phyloP scores from a whole-genome alignment of 2,329 filamentous ascomycete species.

The Endocalyx cinctus region DNA sequence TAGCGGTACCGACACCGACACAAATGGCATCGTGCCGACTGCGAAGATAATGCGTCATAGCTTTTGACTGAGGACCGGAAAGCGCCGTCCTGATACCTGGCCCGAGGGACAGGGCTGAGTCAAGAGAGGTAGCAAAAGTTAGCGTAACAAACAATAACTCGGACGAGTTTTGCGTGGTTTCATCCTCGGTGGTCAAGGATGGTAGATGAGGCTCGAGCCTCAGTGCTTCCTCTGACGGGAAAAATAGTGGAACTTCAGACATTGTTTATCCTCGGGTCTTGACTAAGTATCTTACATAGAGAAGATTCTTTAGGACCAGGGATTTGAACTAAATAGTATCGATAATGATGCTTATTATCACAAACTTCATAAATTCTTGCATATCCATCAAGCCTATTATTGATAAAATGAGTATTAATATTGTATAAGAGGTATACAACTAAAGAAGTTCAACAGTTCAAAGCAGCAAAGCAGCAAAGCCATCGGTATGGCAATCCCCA shows the following conservation, averaged over 20 bases:
- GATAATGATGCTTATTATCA: no score
- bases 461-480: no score
- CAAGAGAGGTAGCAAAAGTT: slow-evolving; percentile 87
- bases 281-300: no score
- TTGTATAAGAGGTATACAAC: no score
- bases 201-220: slow-evolving; percentile 28
- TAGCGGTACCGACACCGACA: slow-evolving; percentile 77
- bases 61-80: slow-evolving; percentile 78
- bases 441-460: no score
- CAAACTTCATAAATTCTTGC: no score
- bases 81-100: slow-evolving; percentile 78
- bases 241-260: slow-evolving; percentile 22
- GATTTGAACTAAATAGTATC: no score
- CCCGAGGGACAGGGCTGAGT: slow-evolving; percentile 70
- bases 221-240: slow-evolving; percentile 20
- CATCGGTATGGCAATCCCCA: no score
- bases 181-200: slow-evolving; percentile 6
- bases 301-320: no score
- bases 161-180: slow-evolving; percentile 1
- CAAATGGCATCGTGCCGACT: slow-evolving; percentile 79
- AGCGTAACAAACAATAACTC: slow-evolving; percentile 56
- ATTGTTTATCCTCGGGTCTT: slow-evolving; percentile 11
- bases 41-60: slow-evolving; percentile 90
- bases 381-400: no score
- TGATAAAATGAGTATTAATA: no score